Evolutionary conservation across 1,284 basidiomycete genomes (phyloP), one percentile per base, ranked within the genome.

Genomic region (Sparassis latifolia): DNA sequence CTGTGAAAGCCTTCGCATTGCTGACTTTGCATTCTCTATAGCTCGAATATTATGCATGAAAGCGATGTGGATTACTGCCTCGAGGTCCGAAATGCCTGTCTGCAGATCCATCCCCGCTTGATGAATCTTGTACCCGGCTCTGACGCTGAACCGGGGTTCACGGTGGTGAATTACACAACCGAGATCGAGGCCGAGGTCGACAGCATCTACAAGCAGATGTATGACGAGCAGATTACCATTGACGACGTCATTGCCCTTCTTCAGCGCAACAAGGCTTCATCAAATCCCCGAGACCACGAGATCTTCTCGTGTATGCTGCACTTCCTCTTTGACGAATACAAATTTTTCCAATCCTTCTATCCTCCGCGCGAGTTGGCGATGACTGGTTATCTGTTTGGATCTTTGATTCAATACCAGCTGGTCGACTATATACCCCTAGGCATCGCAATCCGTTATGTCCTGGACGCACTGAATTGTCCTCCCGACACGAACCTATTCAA

Each of bases 301-400:
- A 84, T 97, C 53, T 97, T 99, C 66, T 97, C 95, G 10, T 98
- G 95, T 79, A 96, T 97, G 82, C 84, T 99, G 47, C 95, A 98
- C 73, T 97, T 97, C 73, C 82, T 99, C 49, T 99, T 99, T 70
- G 97, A 99, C 81, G 97, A 99, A 75, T 97, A 97, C 82, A 94
- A 95, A 65, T 99, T 97, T 77, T 97, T 99, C 82, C 92, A 97
- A 66, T 89, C 91, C 47, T 93, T 80, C 66, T 96, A 99, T 64
- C 97, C 97, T 10, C 79, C 90, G 32, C 90, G 93, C 55, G 94
- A 99, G 72, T 79, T 99, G 44, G 85, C 87, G 42, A 94, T 99
- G 84, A 99, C 97, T 1, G 97, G 92, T 45, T 89, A 93, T 62
- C 80, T 99, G 35, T 99, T 99, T 61, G 97, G 97, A 41, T 94